A percentile compares a stretch with the other conserved stretches of the same genome.
Evolutionary conservation across 164 flowering plant genomes (phyloP).

Genomic region (Stephania japonica): DNA sequence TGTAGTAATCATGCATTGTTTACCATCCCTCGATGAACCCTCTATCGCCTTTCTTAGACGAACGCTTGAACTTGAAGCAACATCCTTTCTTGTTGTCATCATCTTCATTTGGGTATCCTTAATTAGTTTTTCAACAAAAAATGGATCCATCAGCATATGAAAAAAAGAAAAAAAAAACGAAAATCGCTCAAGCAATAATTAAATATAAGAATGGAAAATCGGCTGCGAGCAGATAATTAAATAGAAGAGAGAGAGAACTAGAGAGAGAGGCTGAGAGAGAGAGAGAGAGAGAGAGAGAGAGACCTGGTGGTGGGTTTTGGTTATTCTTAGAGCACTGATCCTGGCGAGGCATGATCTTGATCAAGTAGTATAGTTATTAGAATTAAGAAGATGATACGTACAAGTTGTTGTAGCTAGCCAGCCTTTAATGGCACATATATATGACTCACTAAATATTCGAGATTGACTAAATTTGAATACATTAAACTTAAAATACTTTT

Average conservation of each 20-base stretch:
- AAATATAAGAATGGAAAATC: too few relatives aligned
- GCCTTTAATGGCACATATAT: neutral
- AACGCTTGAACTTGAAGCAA: neutral
- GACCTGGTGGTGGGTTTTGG: neutral
- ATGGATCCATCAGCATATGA: neutral
- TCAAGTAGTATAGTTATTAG: neutral
- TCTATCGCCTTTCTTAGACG: neutral
- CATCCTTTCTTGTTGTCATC: neutral
- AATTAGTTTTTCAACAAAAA: neutral
- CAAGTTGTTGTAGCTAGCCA: neutral
- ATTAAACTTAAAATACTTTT: too few relatives aligned
- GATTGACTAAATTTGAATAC: neutral
- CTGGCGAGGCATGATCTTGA: neutral
- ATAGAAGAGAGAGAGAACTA: neutral
- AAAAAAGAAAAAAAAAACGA: neutral
- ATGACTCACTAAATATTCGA: neutral
- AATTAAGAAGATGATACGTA: neutral
- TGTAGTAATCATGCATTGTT: neutral
- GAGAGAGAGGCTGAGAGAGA: neutral
- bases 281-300: neutral
- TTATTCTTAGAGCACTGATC: neutral
- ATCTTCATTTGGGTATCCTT: neutral
- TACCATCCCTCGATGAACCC: slow-evolving; percentile 4
- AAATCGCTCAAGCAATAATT: neutral
- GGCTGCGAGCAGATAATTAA: too few relatives aligned